Base-by-base conservation (phyloP, 148 eudicot species). In the Nepenthes gracilis region DNA sequence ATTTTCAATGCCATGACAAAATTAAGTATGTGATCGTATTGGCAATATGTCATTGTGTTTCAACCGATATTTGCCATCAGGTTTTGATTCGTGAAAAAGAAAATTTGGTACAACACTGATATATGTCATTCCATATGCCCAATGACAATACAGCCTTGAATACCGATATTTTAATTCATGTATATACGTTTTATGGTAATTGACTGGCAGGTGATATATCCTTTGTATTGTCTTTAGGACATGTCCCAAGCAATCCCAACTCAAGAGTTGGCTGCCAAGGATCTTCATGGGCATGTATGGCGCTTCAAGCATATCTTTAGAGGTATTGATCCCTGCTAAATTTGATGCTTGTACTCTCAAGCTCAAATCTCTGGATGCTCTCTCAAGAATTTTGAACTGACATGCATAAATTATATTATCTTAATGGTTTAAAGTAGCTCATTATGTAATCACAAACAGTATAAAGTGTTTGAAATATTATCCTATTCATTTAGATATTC, bases 291-390 rank as follows among this genome's bases (percentile, higher is more conserved):
- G 34, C 64, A 67, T 57, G 78, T 76, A 47, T 93, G 99, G 99
- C 88, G 79, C n/a, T 93, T 93, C 50, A 93, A 88, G 72, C 99
- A 93, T 67, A 88, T 93, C 57, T 93, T 86, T 74, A 75, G 99
- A 88, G 99, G 99, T 93, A 64, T 35, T 64, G 48, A 56, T 67
- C 72, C 33, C 6, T 51, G 13, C 33, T 11, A 2, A 13, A 34
- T 62, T 66, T 52, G 47, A 12, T 57, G 32, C 14, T 34, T 23
- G 45, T 33, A 14, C n/a, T n/a, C 3, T 49, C 10, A 0, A 5
- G 53, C 53, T 49, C 11, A 1, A 49, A 0, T 49, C 2, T 49
- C 10, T 49, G 6, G 53, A 49, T 11, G 53, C 12, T 11, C 12
- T 49, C 15, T 11, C 15, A 49, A n/a, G 12, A 5, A 11, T 49